Conservation (phyloP, 306 rosid species). For the Lotus japonicus region DNA sequence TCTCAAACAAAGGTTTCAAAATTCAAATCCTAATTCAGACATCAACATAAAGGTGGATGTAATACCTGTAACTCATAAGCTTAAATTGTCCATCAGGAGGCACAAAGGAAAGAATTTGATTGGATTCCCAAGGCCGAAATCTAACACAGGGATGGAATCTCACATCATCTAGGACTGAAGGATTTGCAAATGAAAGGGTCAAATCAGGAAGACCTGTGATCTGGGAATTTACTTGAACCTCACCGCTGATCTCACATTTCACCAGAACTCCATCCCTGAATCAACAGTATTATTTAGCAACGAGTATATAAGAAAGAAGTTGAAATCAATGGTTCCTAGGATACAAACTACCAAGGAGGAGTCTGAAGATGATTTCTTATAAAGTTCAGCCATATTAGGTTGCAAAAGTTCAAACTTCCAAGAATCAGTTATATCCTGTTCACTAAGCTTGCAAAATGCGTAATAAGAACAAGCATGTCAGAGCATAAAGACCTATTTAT, state of each 20-base stretch:
- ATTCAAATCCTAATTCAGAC: slow-evolving; percentile 7
- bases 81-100: slow-evolving; percentile 97
- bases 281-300: neutral
- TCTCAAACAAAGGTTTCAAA: neutral
- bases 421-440: neutral
- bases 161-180: slow-evolving; percentile 82
- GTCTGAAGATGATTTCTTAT: neutral
- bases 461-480: neutral
- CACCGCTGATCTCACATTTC: slow-evolving; percentile 86
- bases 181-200: slow-evolving; percentile 80
- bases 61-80: slow-evolving; percentile 89
- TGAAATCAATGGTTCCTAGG: slow-evolving; percentile 3
- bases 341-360: slow-evolving; percentile 4
- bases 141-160: slow-evolving; percentile 92
- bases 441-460: slow-evolving; percentile 6
- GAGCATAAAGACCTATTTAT: slow-evolving; percentile 56
- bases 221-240: slow-evolving; percentile 91
- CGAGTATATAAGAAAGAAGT: slow-evolving; percentile 3
- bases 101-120: slow-evolving; percentile 87
- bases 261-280: slow-evolving; percentile 80
- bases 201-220: slow-evolving; percentile 88
- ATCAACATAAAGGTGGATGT: neutral
- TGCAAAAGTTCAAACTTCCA: slow-evolving; percentile 9
- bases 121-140: slow-evolving; percentile 84
- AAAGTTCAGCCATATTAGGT: slow-evolving; percentile 5